Conservation (phyloP, 2,329 filamentous ascomycete genomes). For the Trichoderma polysporum region DNA sequence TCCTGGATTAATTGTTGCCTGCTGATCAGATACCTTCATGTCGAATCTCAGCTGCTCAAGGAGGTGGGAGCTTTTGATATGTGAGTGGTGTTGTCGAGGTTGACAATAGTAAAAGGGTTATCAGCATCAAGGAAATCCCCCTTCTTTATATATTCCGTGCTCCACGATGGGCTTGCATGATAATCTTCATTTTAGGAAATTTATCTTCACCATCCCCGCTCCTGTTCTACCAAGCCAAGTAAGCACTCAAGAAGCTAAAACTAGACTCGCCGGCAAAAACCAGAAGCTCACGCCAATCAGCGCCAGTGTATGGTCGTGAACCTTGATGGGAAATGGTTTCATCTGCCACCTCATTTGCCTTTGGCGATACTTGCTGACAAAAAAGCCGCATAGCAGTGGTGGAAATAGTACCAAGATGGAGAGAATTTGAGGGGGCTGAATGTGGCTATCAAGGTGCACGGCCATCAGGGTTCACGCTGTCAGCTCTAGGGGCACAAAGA, state of each 20-base stretch:
- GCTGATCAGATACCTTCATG: no score
- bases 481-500: not conserved
- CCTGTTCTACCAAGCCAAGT: not conserved
- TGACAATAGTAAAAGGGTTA: not conserved
- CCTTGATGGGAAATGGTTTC: conserved; percentile 4
- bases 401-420: not conserved
- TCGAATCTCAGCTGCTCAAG: not conserved
- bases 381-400: not conserved
- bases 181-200: not conserved
- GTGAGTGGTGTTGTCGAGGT: not conserved
- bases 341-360: not conserved
- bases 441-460: conserved; percentile 16
- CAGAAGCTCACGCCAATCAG: not conserved
- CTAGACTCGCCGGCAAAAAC: not conserved
- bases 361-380: not conserved
- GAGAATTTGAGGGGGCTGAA: not conserved
- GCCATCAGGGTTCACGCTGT: conserved; percentile 6
- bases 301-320: not conserved
- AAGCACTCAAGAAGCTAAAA: not conserved
- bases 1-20: not conserved
- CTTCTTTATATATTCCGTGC: conserved; percentile 2
- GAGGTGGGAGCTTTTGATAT: not conserved
- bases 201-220: not conserved
- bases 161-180: no score
- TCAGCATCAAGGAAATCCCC: not conserved